Conservation (phyloP, 495 filamentous ascomycete species). For the Haplographium delicatum region DNA sequence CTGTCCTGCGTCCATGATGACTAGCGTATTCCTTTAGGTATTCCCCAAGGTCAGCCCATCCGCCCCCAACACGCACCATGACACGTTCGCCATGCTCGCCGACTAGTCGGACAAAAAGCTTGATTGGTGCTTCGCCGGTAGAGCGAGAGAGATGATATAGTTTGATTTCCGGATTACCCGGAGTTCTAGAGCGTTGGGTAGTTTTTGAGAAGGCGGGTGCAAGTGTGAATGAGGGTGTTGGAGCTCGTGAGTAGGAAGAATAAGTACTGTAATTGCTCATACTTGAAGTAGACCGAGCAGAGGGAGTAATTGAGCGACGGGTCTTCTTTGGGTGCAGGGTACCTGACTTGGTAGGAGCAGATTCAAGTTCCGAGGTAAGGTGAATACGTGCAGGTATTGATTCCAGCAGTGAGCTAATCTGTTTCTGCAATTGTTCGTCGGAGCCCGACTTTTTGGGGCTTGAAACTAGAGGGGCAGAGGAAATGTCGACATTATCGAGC, state of each 20-base stretch:
- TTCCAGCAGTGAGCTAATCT: constrained; percentile 78
- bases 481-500: constrained; percentile 18
- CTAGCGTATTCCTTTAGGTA: constrained; percentile 90
- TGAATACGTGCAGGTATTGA: constrained; percentile 76
- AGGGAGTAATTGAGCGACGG: constrained; percentile 33
- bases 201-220: constrained; percentile 50
- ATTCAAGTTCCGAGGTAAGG: constrained; percentile 51
- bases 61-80: constrained; percentile 95
- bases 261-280: constrained; percentile 18
- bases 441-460: constrained; percentile 37
- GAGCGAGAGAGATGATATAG: constrained; percentile 88
- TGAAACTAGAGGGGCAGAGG: constrained; percentile 19
- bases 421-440: constrained; percentile 68
- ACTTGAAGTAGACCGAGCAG: constrained; percentile 34
- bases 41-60: constrained; percentile 92
- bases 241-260: constrained; percentile 52
- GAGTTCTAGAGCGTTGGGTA: constrained; percentile 34
- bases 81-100: constrained; percentile 88
- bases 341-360: constrained; percentile 10
- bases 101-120: constrained; percentile 86
- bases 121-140: constrained; percentile 78
- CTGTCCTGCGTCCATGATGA: constrained; percentile 69
- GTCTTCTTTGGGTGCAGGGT: constrained; percentile 19
- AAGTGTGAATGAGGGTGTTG: constrained; percentile 64
- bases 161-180: constrained; percentile 64